Evolutionary conservation across 208 protist species (phyloP).

Genomic region (Trypanosoma congolense): DNA sequence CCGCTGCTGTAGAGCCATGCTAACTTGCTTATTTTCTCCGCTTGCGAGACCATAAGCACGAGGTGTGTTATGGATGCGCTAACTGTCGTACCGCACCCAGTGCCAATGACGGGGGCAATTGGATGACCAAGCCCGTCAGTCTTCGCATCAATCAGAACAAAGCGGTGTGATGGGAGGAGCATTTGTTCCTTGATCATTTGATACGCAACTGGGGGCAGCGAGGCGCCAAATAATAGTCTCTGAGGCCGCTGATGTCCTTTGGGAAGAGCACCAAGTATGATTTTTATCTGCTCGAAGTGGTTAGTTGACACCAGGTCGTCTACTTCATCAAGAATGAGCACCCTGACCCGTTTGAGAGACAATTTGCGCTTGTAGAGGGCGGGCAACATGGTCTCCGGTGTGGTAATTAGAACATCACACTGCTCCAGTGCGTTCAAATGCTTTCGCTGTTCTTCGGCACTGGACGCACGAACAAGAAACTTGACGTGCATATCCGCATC

Average conservation of each 20-base stretch:
- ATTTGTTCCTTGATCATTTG: slow-evolving; percentile 71
- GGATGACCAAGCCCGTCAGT: slow-evolving; percentile 31
- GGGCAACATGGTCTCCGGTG: slow-evolving; percentile 71
- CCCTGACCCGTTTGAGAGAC: slow-evolving; percentile 48
- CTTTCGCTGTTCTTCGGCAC: slow-evolving; percentile 58
- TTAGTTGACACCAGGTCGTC: slow-evolving; percentile 79
- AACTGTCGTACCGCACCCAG: not conserved
- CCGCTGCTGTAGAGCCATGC: slow-evolving; percentile 66
- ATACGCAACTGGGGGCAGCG: slow-evolving; percentile 65
- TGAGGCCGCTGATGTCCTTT: slow-evolving; percentile 59
- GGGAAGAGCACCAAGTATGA: slow-evolving; percentile 67
- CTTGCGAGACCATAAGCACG: slow-evolving; percentile 62
- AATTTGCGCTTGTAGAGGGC: slow-evolving; percentile 67
- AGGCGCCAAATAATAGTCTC: slow-evolving; percentile 63
- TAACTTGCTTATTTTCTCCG: slow-evolving; percentile 71
- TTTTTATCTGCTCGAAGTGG: slow-evolving; percentile 81
- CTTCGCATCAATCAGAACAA: slow-evolving; percentile 58
- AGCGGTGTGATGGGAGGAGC: slow-evolving; percentile 73
- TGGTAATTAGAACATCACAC: slow-evolving; percentile 68
- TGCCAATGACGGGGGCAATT: not conserved
- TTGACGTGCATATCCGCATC: slow-evolving; percentile 43
- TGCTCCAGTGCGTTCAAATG: slow-evolving; percentile 51
- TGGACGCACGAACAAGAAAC: slow-evolving; percentile 61
- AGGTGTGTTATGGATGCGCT: slow-evolving; percentile 33
- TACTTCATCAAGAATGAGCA: slow-evolving; percentile 78